Conservation (phyloP, 75 land plant species). For the Ceratopteris richardii region DNA sequence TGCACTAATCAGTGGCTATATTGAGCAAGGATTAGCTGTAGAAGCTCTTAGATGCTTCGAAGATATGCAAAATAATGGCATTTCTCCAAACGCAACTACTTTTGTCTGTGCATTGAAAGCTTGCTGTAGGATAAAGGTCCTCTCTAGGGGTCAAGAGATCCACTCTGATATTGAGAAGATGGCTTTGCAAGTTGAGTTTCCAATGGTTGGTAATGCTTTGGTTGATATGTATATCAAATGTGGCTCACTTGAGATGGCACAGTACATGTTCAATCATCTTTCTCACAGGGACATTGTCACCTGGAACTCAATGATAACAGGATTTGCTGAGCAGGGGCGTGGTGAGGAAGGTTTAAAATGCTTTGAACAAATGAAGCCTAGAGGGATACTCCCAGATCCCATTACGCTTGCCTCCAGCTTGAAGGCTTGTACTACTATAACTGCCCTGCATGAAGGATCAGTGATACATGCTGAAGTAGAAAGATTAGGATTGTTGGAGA, state of each 20-base stretch:
- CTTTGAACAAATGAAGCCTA: conserved; percentile 25
- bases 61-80: neutral
- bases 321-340: conserved; percentile 19
- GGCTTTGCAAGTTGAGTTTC: neutral
- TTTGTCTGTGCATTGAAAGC: neutral
- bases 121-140: neutral
- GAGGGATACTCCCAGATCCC: conserved; percentile 17
- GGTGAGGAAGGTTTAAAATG: conserved; percentile 18
- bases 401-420: conserved; percentile 34
- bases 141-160: neutral
- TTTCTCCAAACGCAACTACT: neutral
- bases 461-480: conserved; percentile 12
- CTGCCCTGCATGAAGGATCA: conserved; percentile 8
- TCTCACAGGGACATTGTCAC: neutral
- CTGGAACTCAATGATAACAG: conserved; percentile 16
- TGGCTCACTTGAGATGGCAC: conserved; percentile 16
- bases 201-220: neutral
- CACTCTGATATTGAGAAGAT: neutral
- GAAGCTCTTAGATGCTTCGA: neutral
- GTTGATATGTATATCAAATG: conserved; percentile 22
- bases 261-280: conserved; percentile 14
- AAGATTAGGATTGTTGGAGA: conserved; percentile 1
- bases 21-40: neutral
- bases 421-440: conserved; percentile 19
- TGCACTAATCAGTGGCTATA: neutral